Evolutionary conservation across 2,329 filamentous ascomycete genomes (phyloP), one percentile per base, ranked within the genome.

Genomic region (Chaetothyriales sp.): DNA sequence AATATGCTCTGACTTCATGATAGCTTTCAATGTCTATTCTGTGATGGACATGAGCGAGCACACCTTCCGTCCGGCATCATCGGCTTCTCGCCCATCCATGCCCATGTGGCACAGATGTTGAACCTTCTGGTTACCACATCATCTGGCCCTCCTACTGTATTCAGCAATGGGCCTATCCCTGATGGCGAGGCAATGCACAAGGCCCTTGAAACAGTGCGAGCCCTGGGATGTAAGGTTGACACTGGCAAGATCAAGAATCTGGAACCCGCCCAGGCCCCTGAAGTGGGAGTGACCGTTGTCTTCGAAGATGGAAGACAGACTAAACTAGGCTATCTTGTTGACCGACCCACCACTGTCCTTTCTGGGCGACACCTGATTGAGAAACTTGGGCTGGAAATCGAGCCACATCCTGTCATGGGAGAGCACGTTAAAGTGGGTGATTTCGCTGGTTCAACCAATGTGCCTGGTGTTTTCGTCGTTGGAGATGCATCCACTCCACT

Each of bases 21-120:
- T 25, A 25, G 22, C 6, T 25, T 25, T 43, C 57, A 59, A 51
- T 60, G 58, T 49, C 53, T 54, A 3, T 58, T 57, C 49, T 59
- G 58, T 46, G 58, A 60, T 25, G 58, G 59, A n/a, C 54, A 53
- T 49, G 53, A 55, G 18, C 43, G 53, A 28, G 15, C 43, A 9
- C 18, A 50, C 7, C 26, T 10, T 5, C 50, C 45, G 20, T 48
- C 49, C 22, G 53, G 43, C 18, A 48, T 55, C 19, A 26, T 55
- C 7, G 18, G 19, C 18, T 42, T 48, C 49, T 39, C 22, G 18
- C 20, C 19, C 28, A 39, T 18, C 44, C 18, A 22, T 18, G 10
- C 32, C 28, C 18, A 15, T 36, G n/a, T 20, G 42, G 15, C 26
- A n/a, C n/a, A 15, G n/a, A 46, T 19, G 6, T 52, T 48, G 12